phyloP scores from a whole-genome alignment of 129 eudicot genomes.

The Chrysanthemum seticuspe region DNA sequence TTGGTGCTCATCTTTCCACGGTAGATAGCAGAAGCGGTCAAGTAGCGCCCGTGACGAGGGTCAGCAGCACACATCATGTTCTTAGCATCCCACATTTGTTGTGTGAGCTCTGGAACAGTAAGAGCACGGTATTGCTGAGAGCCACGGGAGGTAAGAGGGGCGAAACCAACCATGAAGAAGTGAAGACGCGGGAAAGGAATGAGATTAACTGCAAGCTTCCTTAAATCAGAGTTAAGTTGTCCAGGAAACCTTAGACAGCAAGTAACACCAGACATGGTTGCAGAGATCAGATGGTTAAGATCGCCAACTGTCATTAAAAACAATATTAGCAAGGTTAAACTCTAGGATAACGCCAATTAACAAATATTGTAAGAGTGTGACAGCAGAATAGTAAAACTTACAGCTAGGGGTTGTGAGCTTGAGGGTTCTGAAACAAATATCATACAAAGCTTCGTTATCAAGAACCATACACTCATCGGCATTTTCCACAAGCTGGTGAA shows the following conservation, averaged over 20 bases:
- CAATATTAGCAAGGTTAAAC: too few species aligned
- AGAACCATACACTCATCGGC: too few species aligned
- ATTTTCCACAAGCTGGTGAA: too few species aligned
- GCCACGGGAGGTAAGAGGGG: conserved; percentile 60
- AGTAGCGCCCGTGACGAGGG: conserved; percentile 55
- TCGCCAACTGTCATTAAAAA: conserved; percentile 28
- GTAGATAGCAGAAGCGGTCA: conserved; percentile 61
- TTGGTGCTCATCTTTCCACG: conserved; percentile 68
- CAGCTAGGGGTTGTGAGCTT: too few species aligned
- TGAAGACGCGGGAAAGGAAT: conserved; percentile 64
- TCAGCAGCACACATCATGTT: conserved; percentile 67
- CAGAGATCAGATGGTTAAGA: conserved; percentile 56
- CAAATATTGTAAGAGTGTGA: too few species aligned
- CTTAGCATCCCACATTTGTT: conserved; percentile 69
- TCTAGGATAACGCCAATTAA: too few species aligned
- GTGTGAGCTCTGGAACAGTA: conserved; percentile 57
- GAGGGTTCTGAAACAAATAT: too few species aligned
- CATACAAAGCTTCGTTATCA: too few species aligned
- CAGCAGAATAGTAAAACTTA: too few species aligned
- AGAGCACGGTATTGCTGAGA: conserved; percentile 61
- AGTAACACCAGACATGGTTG: conserved; percentile 43
- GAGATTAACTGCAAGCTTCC: conserved; percentile 55
- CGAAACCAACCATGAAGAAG: conserved; percentile 66
- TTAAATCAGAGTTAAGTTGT: conserved; percentile 53
- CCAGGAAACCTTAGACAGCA: too few species aligned